Base-by-base conservation (phyloP, 2,329 filamentous ascomycete genomes). In the Cercospora zeae-maydis region DNA sequence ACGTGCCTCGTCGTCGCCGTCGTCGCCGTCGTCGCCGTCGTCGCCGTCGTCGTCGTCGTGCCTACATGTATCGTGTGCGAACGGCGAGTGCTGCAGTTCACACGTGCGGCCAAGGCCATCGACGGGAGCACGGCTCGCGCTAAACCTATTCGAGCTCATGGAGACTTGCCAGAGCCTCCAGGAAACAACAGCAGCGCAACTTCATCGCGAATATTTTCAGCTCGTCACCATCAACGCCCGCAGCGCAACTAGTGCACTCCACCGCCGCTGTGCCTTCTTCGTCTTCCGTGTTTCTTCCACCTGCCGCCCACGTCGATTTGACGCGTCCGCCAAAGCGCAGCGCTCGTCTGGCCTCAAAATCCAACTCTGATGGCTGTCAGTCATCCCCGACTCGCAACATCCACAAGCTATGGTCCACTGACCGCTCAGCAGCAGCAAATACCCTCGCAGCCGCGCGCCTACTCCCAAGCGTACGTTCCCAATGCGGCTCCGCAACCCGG, bases 391-490 rank as follows among this genome's bases (percentile, higher is more conserved):
- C 53, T 37, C 53, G 16, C 21, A 10, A 27, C n/a, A 11, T 24
- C 10, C 34, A 24, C 33, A 33, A 19, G 27, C 34, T 5, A 27
- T 27, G 27, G 53, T 42, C 34, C 31, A 42, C 33, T 56, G 36
- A 56, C 53, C 30, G 10, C 42, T 24, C 30, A 39, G 16, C 31
- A 68, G 58, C 73, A 81, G 78, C 80, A 82, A 79, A 77, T 80
- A 72, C 79, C 79, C 56, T 80, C 75, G 69, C 79, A 81, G 74
- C 80, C 80, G 67, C 80, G 80, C 72, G 77, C 79, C 53, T 82
- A 81, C 74, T 77, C 78, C 68, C 79, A 78, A 73, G 73, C 74
- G 71, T 81, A 79, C 71, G 74, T 80, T 53, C 77, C 80, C 37
- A 82, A 82, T 71, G 80, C 80, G 71, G 69, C 70, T 39, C 67